Percentiles rank a stretch among this genome's conserved stretches.
Conservation (phyloP, 805 yeast genomes). For the Candida ficus region DNA sequence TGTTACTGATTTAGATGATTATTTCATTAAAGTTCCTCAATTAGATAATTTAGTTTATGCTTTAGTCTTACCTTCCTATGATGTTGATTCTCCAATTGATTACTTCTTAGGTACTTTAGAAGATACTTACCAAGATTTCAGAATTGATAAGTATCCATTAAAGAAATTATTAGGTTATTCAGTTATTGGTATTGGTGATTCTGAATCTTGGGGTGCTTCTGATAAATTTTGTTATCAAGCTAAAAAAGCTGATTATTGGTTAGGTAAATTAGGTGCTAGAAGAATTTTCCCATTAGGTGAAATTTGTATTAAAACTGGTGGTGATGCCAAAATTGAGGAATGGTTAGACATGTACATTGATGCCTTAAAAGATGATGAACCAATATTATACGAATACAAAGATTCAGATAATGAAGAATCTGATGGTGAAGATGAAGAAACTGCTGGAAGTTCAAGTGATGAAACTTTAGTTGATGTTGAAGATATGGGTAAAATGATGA, state of each 20-base stretch:
- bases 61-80: conserved; percentile 83
- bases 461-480: conserved; percentile 71
- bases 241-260: conserved; percentile 60
- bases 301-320: conserved; percentile 71
- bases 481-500: conserved; percentile 63
- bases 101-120: conserved; percentile 74
- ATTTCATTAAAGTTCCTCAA: conserved; percentile 61
- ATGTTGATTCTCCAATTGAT: conserved; percentile 88
- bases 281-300: conserved; percentile 80
- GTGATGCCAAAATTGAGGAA: conserved; percentile 52
- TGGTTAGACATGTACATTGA: conserved; percentile 62
- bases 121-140: conserved; percentile 79
- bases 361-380: conserved; percentile 66
- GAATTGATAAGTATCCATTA: conserved; percentile 80
- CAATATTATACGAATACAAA: conserved; percentile 53
- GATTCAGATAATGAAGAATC: conserved; percentile 51
- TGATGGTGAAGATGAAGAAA: conserved; percentile 31
- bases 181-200: conserved; percentile 84
- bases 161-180: conserved; percentile 68
- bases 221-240: conserved; percentile 87
- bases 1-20: conserved; percentile 78
- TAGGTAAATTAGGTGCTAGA: conserved; percentile 82
- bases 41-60: conserved; percentile 52
- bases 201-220: conserved; percentile 65
- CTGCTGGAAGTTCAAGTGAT: conserved; percentile 29